Base-by-base conservation (phyloP, 108 stramenopile species). In the Nannochloropsis gaditana region DNA sequence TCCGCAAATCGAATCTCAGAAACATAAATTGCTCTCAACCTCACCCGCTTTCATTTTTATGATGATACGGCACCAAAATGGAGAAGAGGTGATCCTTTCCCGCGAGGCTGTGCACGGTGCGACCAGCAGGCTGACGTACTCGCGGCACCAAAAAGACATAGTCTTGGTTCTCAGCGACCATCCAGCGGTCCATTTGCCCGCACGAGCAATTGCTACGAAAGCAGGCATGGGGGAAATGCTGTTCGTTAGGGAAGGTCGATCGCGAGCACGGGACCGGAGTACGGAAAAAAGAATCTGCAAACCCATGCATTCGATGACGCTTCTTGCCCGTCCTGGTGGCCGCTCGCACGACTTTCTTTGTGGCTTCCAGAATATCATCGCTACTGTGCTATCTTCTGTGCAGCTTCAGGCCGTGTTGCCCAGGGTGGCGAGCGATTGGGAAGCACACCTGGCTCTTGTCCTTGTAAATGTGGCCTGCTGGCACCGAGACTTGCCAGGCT, bases 201-300 rank as follows among this genome's bases (percentile, higher is more conserved):
- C 59, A n/a, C 19, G n/a, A 3, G 59, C 59, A 4, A 73, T 73
- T 73, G n/a, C n/a, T 73, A n/a, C 59, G 19, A 73, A 73, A n/a
- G 59, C 59, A n/a, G 59, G 59, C 19, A 73, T 73, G 59, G 59
- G 59, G 19, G 59, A 73, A n/a, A 73, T 73, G 59, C 59, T 73
- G 8, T 73, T n/a, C 8, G 3, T n/a, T n/a, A 2, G 15, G 59
- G 59, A 73, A 4, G 59, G 59, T 73, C 59, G 8, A n/a, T 73
- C 59, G 15, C 59, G 59, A n/a, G 59, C 19, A 3, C 59, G 59
- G 59, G 15, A 15, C 19, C 59, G 59, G 59, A n/a, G 59, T n/a
- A 5, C 59, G 8, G 19, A n/a, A 73, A 6, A 2, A 8, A 73
- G 59, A n/a, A n/a, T n/a, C 59, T 73, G 4, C 59, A 73, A 8